Conservation (phyloP, 2,329 filamentous ascomycete species). For the Periglandula ipomoeae region DNA sequence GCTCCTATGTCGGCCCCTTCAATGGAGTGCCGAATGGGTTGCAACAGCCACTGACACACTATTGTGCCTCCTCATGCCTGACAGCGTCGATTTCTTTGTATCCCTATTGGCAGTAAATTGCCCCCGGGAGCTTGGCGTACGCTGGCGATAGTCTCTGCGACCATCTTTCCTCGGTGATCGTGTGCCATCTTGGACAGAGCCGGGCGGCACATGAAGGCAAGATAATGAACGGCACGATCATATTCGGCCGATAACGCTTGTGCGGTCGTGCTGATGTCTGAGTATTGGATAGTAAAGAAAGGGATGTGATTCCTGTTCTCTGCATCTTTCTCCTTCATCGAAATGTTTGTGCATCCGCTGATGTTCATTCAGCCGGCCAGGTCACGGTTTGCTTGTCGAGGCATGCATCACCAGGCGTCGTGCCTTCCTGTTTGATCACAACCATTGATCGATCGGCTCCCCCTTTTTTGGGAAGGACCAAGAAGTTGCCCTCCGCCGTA, state of each 20-base stretch:
- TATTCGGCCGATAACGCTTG: not conserved
- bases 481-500: not conserved
- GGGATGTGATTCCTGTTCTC: no score
- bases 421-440: not conserved
- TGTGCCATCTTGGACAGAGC: not conserved
- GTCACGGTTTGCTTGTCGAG: not conserved
- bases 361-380: no score
- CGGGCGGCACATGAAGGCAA: not conserved
- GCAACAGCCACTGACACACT: not conserved
- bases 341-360: no score
- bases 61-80: conserved; percentile 1
- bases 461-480: not conserved
- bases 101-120: conserved; percentile 6
- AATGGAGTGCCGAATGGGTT: not conserved
- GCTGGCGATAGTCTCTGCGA: not conserved
- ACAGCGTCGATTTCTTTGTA: conserved; percentile 1
- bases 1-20: conserved; percentile 4
- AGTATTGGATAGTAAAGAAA: not conserved
- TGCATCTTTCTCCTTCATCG: no score
- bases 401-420: not conserved
- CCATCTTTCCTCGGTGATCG: not conserved
- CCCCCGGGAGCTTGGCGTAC: conserved; percentile 1
- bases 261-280: not conserved
- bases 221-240: not conserved
- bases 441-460: not conserved